These are phyloP conservation scores for Xenoacremonium recifei DNA, from an alignment of 2,329 filamentous ascomycete species.

Conservation along the genomic window DNA sequence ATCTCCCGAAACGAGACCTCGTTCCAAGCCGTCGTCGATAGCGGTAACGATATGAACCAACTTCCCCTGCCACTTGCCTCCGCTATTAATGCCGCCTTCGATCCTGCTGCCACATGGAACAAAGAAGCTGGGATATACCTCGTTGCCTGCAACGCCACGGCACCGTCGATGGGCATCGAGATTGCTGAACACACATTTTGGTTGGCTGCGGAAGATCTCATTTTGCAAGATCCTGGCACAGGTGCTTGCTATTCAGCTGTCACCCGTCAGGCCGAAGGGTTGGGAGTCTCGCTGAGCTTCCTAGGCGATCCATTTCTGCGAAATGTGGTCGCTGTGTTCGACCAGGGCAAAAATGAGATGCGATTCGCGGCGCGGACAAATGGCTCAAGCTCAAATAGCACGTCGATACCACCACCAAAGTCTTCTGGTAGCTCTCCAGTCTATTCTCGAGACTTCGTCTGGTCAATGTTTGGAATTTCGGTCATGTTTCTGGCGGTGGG, in stretches of 20 bases:
- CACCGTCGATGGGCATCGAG: conserved; percentile 39
- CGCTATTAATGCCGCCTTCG: conserved; percentile 39
- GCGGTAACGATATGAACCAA: conserved; percentile 40
- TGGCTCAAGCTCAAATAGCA: no score
- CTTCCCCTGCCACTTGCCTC: conserved; percentile 35
- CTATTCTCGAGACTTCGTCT: no score
- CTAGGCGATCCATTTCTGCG: conserved; percentile 48
- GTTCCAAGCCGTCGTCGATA: conserved; percentile 43
- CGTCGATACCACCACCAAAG: no score
- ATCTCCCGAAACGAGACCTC: no score
- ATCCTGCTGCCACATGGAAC: conserved; percentile 35
- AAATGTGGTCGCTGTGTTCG: conserved; percentile 49
- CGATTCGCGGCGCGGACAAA: conserved; percentile 45
- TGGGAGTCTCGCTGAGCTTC: conserved; percentile 24
- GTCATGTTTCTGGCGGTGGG: no score
- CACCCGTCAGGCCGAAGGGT: neutral
- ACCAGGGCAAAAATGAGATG: conserved; percentile 46
- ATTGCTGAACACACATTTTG: conserved; percentile 34
- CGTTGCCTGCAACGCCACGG: conserved; percentile 39
- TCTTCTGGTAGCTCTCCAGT: no score
- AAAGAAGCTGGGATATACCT: conserved; percentile 28
- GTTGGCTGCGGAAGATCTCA: conserved; percentile 29
- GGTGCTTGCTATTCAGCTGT: conserved; percentile 14
- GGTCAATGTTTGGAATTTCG: no score
- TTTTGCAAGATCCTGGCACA: conserved; percentile 16